Percentiles rank a stretch among this genome's conserved stretches.
Conservation (phyloP, 108 stramenopile species). For the Cyclotella choctawhatcheeana region DNA sequence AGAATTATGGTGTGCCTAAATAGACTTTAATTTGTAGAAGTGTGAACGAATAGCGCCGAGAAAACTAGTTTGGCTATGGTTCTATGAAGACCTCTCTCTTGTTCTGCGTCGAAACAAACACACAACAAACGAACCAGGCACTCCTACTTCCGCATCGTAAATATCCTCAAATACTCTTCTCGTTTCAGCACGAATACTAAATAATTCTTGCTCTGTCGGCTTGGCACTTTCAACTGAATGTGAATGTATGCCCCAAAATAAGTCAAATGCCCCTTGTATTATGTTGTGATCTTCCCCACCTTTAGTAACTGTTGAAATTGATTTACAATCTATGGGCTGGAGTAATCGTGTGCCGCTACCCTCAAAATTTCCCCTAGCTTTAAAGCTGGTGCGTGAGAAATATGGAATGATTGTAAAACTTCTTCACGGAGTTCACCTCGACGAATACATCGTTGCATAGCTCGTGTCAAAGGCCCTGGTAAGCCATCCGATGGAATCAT, state of each 20-base stretch:
- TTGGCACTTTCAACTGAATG: conserved; percentile 8
- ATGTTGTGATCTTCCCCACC: conserved; percentile 11
- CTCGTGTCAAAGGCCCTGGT: conserved; percentile 22
- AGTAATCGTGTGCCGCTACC: neutral
- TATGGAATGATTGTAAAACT: conserved; percentile 41
- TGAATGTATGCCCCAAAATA: conserved; percentile 38
- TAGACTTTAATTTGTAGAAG: no score
- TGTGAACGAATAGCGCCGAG: no score
- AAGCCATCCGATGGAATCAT: neutral
- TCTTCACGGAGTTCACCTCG: conserved; percentile 29
- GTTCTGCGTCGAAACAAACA: neutral
- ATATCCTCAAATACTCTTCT: neutral
- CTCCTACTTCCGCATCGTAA: neutral
- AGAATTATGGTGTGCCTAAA: no score
- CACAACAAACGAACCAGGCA: neutral
- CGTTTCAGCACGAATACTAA: neutral
- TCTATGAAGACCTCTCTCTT: neutral
- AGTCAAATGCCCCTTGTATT: conserved; percentile 29
- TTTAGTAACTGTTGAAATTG: conserved; percentile 9
- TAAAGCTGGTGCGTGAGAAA: conserved; percentile 38
- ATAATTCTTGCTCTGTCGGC: conserved; percentile 8
- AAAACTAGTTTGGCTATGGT: no score
- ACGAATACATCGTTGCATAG: conserved; percentile 38
- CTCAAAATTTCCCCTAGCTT: neutral
- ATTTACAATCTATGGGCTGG: neutral